Evolutionary conservation across 768 basidiomycete species (phyloP).

Genomic region (Agaricus subrufescens): DNA sequence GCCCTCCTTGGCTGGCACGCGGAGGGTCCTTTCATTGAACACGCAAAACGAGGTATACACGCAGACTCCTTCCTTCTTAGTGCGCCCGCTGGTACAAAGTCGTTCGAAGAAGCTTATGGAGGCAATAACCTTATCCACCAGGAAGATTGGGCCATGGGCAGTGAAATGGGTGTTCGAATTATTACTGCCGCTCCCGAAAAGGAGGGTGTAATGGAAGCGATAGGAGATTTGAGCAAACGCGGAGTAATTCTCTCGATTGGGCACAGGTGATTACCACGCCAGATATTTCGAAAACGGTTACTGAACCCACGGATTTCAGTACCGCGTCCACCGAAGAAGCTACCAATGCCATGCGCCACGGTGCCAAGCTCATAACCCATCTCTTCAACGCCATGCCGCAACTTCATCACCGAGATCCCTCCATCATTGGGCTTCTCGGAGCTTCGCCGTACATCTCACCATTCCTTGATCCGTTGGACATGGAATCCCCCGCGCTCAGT

Average conservation of each 20-base stretch:
- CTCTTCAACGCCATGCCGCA: conserved; percentile 94
- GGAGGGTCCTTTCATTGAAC: conserved; percentile 85
- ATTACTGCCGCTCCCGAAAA: conserved; percentile 88
- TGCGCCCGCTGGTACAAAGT: conserved; percentile 57
- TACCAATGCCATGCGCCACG: conserved; percentile 61
- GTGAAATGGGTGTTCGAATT: conserved; percentile 60
- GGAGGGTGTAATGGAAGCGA: conserved; percentile 71
- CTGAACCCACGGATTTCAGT: conserved; percentile 30
- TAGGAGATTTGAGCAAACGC: conserved; percentile 52
- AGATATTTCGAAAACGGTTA: neutral
- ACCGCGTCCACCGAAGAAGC: conserved; percentile 73
- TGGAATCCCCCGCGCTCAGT: neutral
- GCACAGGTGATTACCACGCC: conserved; percentile 55
- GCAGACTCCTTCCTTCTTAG: conserved; percentile 57
- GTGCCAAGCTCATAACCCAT: conserved; percentile 86
- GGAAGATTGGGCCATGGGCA: conserved; percentile 63
- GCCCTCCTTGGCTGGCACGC: conserved; percentile 85
- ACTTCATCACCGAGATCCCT: conserved; percentile 85
- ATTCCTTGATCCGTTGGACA: neutral
- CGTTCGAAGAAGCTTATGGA: conserved; percentile 77
- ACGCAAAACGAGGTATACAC: conserved; percentile 83
- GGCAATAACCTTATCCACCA: conserved; percentile 53
- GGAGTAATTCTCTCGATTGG: conserved; percentile 85
- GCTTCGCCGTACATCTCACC: conserved; percentile 61
- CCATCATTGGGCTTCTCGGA: conserved; percentile 85